phyloP scores from a whole-genome alignment of 139 green algal genomes.

The Volvox africanus region DNA sequence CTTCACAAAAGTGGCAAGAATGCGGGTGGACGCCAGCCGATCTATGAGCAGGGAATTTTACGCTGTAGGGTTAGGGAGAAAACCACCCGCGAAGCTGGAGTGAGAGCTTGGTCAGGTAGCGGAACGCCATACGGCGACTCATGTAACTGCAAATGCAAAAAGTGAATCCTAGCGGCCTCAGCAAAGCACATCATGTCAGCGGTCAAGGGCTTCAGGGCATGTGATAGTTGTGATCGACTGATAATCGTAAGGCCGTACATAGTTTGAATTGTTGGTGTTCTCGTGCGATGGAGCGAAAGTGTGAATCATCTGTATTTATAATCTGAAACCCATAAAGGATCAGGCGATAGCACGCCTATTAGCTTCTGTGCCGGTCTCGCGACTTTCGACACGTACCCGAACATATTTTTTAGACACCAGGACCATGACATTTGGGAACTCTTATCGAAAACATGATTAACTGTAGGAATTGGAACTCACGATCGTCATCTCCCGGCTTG shows the following conservation, averaged over 20 bases:
- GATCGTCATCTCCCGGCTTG: not conserved
- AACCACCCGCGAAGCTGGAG: slow-evolving; percentile 47
- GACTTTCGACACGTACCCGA: not conserved
- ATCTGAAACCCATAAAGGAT: not conserved
- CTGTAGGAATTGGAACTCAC: not conserved
- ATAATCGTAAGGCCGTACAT: no score
- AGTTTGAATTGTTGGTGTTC: no score
- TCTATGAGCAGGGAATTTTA: slow-evolving; percentile 74
- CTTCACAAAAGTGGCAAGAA: slow-evolving; percentile 76
- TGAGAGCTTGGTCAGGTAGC: not conserved
- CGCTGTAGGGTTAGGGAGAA: slow-evolving; percentile 63
- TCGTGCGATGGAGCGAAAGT: no score
- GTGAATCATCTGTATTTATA: not conserved
- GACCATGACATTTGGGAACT: no score
- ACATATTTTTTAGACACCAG: no score
- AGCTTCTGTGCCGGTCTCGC: not conserved
- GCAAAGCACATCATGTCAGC: no score
- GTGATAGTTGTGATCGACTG: no score
- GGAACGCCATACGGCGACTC: not conserved
- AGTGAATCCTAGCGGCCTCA: no score
- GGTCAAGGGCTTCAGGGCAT: no score
- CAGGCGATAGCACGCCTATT: not conserved
- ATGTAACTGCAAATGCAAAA: no score
- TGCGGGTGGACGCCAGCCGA: slow-evolving; percentile 65
- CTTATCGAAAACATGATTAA: not conserved